Conservation (phyloP, 495 filamentous ascomycete genomes). For the Astrothelium subdiscretum region DNA sequence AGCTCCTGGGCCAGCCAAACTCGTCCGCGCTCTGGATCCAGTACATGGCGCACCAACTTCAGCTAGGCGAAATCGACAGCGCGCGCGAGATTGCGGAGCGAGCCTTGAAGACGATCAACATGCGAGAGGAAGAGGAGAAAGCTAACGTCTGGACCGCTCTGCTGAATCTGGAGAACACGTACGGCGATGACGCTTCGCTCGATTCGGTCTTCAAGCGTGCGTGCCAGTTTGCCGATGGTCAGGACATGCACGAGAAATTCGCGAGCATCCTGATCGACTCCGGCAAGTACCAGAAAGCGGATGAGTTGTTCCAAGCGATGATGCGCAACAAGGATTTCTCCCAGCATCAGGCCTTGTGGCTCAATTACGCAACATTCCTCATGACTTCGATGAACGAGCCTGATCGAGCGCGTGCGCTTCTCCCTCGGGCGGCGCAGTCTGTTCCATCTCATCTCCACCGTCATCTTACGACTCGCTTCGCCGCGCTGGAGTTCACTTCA, state of each 20-base stretch:
- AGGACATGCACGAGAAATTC: conserved; percentile 80
- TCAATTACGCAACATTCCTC: conserved; percentile 92
- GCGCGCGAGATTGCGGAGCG: conserved; percentile 81
- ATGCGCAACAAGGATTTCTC: conserved; percentile 73
- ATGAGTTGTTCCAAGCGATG: conserved; percentile 72
- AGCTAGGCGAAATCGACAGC: conserved; percentile 73
- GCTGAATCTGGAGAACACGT: conserved; percentile 86
- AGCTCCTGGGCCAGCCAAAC: conserved; percentile 83
- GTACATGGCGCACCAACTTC: conserved; percentile 95
- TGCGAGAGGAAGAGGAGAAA: conserved; percentile 78
- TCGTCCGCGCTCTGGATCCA: conserved; percentile 81
- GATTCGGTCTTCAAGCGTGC: conserved; percentile 85
- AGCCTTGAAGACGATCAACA: conserved; percentile 77
- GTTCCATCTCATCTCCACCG: conserved; percentile 62
- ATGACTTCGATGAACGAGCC: conserved; percentile 56
- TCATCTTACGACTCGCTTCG: conserved; percentile 74
- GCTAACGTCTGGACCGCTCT: conserved; percentile 89
- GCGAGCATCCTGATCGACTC: conserved; percentile 91
- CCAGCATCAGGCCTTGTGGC: conserved; percentile 64
- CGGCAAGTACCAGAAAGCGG: conserved; percentile 78
- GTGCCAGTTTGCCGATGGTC: conserved; percentile 84
- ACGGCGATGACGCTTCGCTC: conserved; percentile 72
- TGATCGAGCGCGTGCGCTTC: conserved; percentile 62
- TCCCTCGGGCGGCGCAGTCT: conserved; percentile 78
- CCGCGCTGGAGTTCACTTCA: conserved; percentile 78